phyloP scores from a whole-genome alignment of 805 yeast genomes.

The Suhomyces sp. region DNA sequence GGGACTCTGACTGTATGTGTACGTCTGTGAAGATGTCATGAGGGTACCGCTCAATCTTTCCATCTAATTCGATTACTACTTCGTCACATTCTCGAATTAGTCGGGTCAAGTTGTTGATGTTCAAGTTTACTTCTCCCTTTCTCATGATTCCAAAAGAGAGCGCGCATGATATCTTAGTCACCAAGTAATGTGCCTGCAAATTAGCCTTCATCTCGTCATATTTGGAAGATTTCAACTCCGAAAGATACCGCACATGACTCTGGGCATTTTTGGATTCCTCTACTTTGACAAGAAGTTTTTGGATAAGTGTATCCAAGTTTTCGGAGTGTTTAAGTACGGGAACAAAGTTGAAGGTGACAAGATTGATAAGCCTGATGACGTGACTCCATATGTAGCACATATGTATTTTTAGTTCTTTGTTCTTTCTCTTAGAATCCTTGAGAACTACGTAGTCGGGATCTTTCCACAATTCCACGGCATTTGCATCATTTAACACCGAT shows the following conservation, averaged over 20 bases:
- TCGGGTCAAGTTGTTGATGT: constrained; percentile 17
- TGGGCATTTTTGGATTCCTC: constrained; percentile 21
- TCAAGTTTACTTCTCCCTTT: constrained; percentile 17
- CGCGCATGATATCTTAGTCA: constrained; percentile 23
- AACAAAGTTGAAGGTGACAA: constrained; percentile 22
- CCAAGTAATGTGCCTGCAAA: constrained; percentile 26
- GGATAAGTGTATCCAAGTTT: constrained; percentile 16
- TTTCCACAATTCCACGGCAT: constrained; percentile 28
- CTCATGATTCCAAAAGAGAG: constrained; percentile 21
- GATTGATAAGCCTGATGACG: constrained; percentile 30
- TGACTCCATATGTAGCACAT: constrained; percentile 36
- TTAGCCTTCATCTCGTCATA: constrained; percentile 16
- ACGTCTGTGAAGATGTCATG: not conserved
- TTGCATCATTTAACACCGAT: constrained; percentile 11
- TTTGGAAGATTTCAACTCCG: constrained; percentile 12
- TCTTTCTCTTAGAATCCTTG: constrained; percentile 15
- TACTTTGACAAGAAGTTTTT: constrained; percentile 17
- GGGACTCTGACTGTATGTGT: not conserved
- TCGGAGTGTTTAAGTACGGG: constrained; percentile 23
- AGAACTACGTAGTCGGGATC: constrained; percentile 29
- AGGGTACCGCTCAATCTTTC: not conserved
- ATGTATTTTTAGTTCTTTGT: constrained; percentile 25
- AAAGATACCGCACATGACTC: constrained; percentile 22
- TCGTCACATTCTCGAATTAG: constrained; percentile 20
- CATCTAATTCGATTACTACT: constrained; percentile 15